Conservation (phyloP, 1,139 yeast genomes). For the Nadsonia starkeyi-henricii region DNA sequence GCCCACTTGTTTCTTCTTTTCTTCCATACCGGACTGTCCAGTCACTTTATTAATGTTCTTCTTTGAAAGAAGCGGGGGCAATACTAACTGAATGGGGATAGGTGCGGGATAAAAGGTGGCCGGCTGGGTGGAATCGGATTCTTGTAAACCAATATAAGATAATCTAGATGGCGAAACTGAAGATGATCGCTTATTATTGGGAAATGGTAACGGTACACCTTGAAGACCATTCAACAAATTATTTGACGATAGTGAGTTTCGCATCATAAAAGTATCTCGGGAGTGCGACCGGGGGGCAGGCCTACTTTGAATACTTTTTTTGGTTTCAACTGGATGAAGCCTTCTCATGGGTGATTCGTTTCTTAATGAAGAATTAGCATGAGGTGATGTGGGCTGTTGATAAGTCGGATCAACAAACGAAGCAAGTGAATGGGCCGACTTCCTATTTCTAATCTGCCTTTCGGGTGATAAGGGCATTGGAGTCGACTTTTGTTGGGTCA, state of each 20-base stretch:
- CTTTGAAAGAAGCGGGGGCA: slow-evolving; percentile 3
- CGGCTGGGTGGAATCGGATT: background rate
- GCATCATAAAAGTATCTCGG: no score
- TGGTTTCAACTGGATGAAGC: background rate
- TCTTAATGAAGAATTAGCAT: background rate
- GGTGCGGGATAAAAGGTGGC: slow-evolving; percentile 6
- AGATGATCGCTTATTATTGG: background rate
- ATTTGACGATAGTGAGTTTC: no score
- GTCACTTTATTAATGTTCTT: slow-evolving; percentile 1
- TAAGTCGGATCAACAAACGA: no score
- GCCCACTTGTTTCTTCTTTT: background rate
- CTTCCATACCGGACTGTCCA: background rate
- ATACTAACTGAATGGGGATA: slow-evolving; percentile 4
- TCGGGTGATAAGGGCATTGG: no score
- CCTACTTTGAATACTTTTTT: no score
- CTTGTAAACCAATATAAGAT: background rate
- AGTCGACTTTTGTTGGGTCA: no score
- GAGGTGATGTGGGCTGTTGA: background rate
- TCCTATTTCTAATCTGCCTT: no score
- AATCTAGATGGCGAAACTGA: background rate
- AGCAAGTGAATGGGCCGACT: no score
- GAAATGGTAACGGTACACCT: background rate
- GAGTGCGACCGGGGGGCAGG: no score
- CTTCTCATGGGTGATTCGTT: background rate
- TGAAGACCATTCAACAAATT: background rate